Conservation (phyloP, 768 basidiomycete genomes). For the Collybia sordida region DNA sequence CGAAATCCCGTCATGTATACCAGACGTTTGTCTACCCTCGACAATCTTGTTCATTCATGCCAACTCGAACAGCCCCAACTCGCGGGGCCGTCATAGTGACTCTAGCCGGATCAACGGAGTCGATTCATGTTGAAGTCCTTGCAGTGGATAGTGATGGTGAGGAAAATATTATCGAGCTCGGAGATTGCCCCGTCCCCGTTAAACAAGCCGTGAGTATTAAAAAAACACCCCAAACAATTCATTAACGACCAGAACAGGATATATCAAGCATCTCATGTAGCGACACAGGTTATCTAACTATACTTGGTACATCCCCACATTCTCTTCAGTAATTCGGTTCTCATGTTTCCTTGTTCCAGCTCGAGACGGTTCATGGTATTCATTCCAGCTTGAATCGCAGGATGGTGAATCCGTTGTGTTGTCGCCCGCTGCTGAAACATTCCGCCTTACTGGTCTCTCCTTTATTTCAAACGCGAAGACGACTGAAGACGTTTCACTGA, state of each 20-base stretch:
- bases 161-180: conserved; percentile 27
- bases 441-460: conserved; percentile 30
- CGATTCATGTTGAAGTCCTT: conserved; percentile 27
- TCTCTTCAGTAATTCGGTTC: background rate
- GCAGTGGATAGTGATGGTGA: conserved; percentile 25
- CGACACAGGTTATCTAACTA: conserved; percentile 44
- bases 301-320: conserved; percentile 41
- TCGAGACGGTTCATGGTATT: conserved; percentile 42
- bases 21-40: conserved; percentile 27
- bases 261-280: conserved; percentile 43
- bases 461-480: conserved; percentile 20
- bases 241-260: conserved; percentile 23
- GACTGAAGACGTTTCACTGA: conserved; percentile 29
- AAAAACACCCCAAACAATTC: conserved; percentile 1
- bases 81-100: conserved; percentile 23
- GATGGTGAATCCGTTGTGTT: conserved; percentile 21
- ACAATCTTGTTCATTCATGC: conserved; percentile 27
- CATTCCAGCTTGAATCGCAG: conserved; percentile 29
- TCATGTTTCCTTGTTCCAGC: conserved; percentile 26
- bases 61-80: conserved; percentile 16
- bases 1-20: conserved; percentile 12
- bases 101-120: conserved; percentile 19
- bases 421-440: conserved; percentile 22
- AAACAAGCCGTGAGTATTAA: conserved; percentile 26
- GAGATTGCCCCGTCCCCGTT: conserved; percentile 26